A percentile compares a stretch with the other conserved stretches of the same genome.
Evolutionary conservation across 1,139 yeast species (phyloP).

Genomic region (Candida tropicalis): DNA sequence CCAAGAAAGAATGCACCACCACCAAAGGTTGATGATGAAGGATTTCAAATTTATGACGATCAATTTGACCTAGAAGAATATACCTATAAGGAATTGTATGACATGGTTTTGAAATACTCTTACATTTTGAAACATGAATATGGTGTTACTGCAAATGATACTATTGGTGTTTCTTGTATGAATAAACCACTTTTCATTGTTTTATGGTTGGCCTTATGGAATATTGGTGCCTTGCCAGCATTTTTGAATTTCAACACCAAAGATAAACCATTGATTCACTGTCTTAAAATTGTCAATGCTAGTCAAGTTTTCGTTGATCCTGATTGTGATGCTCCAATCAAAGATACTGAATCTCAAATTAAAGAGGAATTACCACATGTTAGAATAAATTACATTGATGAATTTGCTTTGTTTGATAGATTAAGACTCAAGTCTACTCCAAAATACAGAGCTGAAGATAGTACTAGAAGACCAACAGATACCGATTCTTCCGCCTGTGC

Average conservation of each 20-base stretch:
- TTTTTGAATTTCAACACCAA: constrained; percentile 80
- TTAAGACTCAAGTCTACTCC: constrained; percentile 52
- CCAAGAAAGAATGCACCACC: constrained; percentile 45
- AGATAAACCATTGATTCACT: constrained; percentile 78
- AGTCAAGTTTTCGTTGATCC: constrained; percentile 74
- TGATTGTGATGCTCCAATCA: constrained; percentile 59
- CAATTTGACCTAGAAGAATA: constrained; percentile 62
- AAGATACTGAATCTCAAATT: constrained; percentile 54
- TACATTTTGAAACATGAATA: constrained; percentile 63
- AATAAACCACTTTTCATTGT: constrained; percentile 83
- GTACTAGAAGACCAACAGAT: constrained; percentile 57
- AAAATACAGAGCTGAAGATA: constrained; percentile 55
- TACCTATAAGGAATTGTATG: constrained; percentile 71
- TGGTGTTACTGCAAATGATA: constrained; percentile 65
- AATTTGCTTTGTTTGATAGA: constrained; percentile 43
- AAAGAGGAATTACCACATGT: constrained; percentile 42
- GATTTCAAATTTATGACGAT: constrained; percentile 47
- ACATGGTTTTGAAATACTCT: constrained; percentile 65
- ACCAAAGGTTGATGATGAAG: constrained; percentile 30
- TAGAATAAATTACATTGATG: constrained; percentile 58
- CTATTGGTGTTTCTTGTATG: constrained; percentile 77
- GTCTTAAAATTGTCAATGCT: constrained; percentile 70
- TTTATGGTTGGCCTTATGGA: constrained; percentile 87
- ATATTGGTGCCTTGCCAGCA: constrained; percentile 88
- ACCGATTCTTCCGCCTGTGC: constrained; percentile 66